Evolutionary conservation across 805 yeast species (phyloP).

Genomic region (Starmerella bombi): DNA sequence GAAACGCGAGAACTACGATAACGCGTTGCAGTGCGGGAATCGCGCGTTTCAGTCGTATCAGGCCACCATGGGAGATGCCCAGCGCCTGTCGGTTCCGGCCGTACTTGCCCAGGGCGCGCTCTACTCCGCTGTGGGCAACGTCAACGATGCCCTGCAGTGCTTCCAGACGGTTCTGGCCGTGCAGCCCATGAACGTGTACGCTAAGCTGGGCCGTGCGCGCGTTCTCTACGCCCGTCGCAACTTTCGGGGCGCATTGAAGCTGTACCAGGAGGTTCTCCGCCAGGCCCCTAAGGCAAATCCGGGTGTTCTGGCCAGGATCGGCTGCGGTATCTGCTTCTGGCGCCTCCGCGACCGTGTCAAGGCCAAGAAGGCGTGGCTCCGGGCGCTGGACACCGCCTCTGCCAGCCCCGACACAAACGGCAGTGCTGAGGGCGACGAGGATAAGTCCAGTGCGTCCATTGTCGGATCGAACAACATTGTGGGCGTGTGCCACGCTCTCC

Average conservation of each 20-base stretch:
- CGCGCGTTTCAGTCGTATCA: slow-evolving; percentile 32
- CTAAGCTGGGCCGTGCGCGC: slow-evolving; percentile 75
- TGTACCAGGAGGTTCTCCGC: slow-evolving; percentile 71
- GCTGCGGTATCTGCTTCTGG: slow-evolving; percentile 93
- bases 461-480: not conserved
- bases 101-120: slow-evolving; percentile 58
- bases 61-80: slow-evolving; percentile 29
- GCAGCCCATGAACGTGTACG: slow-evolving; percentile 51
- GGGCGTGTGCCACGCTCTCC: slow-evolving; percentile 47
- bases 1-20: slow-evolving; percentile 23
- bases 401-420: slow-evolving; percentile 36
- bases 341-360: slow-evolving; percentile 59
- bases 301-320: slow-evolving; percentile 46
- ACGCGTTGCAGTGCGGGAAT: slow-evolving; percentile 36
- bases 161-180: slow-evolving; percentile 46
- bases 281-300: slow-evolving; percentile 55
- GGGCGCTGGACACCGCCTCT: slow-evolving; percentile 47
- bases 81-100: slow-evolving; percentile 31
- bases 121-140: slow-evolving; percentile 42
- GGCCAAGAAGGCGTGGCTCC: slow-evolving; percentile 72
- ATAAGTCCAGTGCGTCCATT: not conserved
- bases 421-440: not conserved
- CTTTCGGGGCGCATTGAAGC: slow-evolving; percentile 57
- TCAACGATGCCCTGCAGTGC: slow-evolving; percentile 57
- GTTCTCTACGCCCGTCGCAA: slow-evolving; percentile 58